Evolutionary conservation across 23 red algal species (phyloP), one percentile per base, ranked within the genome.

Genomic region (Gracilaria domingensis): DNA sequence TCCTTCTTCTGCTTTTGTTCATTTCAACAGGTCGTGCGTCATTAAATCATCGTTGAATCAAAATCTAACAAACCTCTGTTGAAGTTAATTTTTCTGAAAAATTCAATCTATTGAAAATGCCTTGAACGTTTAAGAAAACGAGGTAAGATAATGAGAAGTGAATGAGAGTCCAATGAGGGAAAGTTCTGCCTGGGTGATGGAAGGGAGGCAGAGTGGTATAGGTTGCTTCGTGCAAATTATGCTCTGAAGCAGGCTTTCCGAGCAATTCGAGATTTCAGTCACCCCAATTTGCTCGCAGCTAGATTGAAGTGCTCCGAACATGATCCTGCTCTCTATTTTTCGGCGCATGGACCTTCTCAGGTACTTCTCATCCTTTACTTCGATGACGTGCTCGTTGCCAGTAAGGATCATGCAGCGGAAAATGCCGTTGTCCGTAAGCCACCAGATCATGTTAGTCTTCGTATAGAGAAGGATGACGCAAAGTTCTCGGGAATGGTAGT

Each of bases 211-310:
- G 14, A 58, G 5, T 12, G 4, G 24, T 75, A 58, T n/a, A 38
- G 60, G 45, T 40, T 92, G 34, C 17, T 76, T 0, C 17, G 49
- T 14, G 89, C 89, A 14, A 60, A 85, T 12, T 84, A 84, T 44
- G 89, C 79, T 13, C 49, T 79, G 34, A 84, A 93, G 65, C 54
- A 93, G 37, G 89, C 79, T 14, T 75, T 39, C 29, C 30, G 77
- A 21, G 50, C 53, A 2, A 75, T 56, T 25, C 36, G 50, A 6
- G 0, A 50, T 18, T 36, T 76, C 16, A 45, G 70, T 73, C 24
- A 83, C 7, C 37, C 24, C 18, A 65, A 55, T 36, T 23, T 93
- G 8, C 40, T 61, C 12, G 18, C 25, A 44, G 44, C 20, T 28
- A 62, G 65, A 9, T 76, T 75, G 3, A 76, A 66, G 32, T 40